Evolutionary conservation across 2,329 filamentous ascomycete genomes (phyloP).

Genomic region (Ascochyta rabiei): DNA sequence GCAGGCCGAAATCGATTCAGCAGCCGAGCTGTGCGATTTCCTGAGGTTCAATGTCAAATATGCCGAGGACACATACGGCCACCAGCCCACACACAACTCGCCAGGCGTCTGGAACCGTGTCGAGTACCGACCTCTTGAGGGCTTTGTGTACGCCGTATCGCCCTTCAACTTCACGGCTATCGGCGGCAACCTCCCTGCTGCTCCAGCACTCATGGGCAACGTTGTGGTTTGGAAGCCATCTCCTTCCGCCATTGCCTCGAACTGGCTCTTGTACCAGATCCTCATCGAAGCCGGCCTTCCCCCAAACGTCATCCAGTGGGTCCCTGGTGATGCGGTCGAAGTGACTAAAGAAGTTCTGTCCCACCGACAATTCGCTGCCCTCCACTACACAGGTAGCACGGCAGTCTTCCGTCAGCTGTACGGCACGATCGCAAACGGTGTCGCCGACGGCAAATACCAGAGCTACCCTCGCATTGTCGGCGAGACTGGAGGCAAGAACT

Average conservation of each 20-base stretch:
- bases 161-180: constrained; percentile 99
- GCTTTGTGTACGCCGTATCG: constrained; percentile 92
- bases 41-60: constrained; percentile 93
- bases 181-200: constrained; percentile 81
- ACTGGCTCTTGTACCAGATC: constrained; percentile 89
- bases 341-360: constrained; percentile 78
- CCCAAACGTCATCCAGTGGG: constrained; percentile 88
- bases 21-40: constrained; percentile 91
- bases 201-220: constrained; percentile 88
- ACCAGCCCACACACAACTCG: constrained; percentile 84
- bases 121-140: constrained; percentile 88
- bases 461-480: constrained; percentile 89
- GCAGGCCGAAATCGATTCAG: constrained; percentile 98
- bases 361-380: constrained; percentile 82
- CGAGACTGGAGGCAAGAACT: constrained; percentile 94
- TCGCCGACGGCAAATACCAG: constrained; percentile 80
- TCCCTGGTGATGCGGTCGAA: constrained; percentile 84
- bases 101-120: constrained; percentile 89
- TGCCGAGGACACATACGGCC: constrained; percentile 85
- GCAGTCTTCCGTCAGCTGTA: constrained; percentile 89
- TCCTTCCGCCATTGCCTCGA: constrained; percentile 84
- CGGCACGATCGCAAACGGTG: constrained; percentile 80
- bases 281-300: constrained; percentile 90
- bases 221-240: constrained; percentile 98
- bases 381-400: constrained; percentile 95